Percentiles rank a stretch among this genome's conserved stretches.
phyloP scores from a whole-genome alignment of 1,139 yeast species.

The Candida tunisiensis region DNA sequence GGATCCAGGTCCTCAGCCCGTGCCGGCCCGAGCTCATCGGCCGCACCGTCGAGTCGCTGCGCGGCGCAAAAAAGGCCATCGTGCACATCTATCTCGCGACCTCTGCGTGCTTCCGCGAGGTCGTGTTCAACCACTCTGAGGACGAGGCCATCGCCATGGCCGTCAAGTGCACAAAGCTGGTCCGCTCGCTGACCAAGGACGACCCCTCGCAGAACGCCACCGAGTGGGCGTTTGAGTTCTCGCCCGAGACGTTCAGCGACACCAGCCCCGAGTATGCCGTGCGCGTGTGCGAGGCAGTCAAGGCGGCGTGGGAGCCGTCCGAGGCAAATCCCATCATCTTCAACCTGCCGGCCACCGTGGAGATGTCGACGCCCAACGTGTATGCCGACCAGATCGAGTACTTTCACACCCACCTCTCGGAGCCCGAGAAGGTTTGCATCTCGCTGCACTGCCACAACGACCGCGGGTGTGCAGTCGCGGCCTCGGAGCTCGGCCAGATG shows the following conservation, averaged over 20 bases:
- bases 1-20: conserved; percentile 82
- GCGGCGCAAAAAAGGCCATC: conserved; percentile 82
- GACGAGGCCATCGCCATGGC: conserved; percentile 72
- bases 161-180: conserved; percentile 65
- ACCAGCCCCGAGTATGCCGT: conserved; percentile 73
- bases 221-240: conserved; percentile 79
- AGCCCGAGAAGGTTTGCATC: conserved; percentile 74
- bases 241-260: conserved; percentile 91
- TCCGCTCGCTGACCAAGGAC: conserved; percentile 74
- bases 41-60: conserved; percentile 76
- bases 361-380: conserved; percentile 83
- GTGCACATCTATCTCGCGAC: conserved; percentile 87
- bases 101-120: conserved; percentile 78
- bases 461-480: conserved; percentile 97
- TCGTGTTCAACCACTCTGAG: conserved; percentile 74
- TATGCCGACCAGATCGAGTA: conserved; percentile 96
- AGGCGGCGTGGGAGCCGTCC: conserved; percentile 81
- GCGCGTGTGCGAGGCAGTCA: conserved; percentile 88
- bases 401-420: conserved; percentile 57
- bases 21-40: conserved; percentile 80
- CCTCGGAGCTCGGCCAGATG: conserved; percentile 81
- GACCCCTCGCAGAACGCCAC: conserved; percentile 31
- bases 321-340: conserved; percentile 75
- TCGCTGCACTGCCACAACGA: conserved; percentile 95
- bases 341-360: conserved; percentile 98